These are phyloP conservation scores for Erysimum cheiranthoides DNA, from an alignment of 345 rosid species.

Conservation along the genomic window DNA sequence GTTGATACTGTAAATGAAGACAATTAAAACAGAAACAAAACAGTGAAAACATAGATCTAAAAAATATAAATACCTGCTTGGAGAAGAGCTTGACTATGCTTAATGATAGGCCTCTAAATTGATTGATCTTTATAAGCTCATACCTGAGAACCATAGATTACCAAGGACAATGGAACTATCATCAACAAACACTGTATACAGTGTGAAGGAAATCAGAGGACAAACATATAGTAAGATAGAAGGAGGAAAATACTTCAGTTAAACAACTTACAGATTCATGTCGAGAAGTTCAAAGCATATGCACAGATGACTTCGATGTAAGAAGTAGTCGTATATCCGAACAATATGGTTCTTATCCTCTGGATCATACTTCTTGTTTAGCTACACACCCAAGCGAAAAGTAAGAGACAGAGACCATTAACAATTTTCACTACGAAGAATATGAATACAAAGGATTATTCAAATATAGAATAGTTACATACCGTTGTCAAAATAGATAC, in stretches of 20 bases:
- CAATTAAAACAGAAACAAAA: constrained; percentile 20
- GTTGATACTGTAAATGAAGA: constrained; percentile 32
- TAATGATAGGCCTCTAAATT: constrained; percentile 90
- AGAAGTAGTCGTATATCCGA: constrained; percentile 94
- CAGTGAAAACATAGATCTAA: constrained; percentile 16
- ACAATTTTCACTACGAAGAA: constrained; percentile 9
- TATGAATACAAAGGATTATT: constrained; percentile 36
- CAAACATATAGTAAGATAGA: constrained; percentile 22
- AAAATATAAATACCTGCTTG: constrained; percentile 71
- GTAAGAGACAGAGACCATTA: constrained; percentile 9
- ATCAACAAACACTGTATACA: constrained; percentile 27
- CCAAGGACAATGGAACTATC: constrained; percentile 40
- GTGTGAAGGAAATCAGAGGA: constrained; percentile 11
- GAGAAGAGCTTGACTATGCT: constrained; percentile 96
- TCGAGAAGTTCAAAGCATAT: constrained; percentile 97
- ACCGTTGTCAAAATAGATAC: constrained; percentile 97
- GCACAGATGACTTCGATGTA: constrained; percentile 84
- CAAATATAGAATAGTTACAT: constrained; percentile 37
- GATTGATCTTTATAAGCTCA: constrained; percentile 97
- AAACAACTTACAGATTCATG: constrained; percentile 84
- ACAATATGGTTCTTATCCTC: constrained; percentile 99
- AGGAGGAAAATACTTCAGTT: constrained; percentile 15
- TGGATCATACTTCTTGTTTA: constrained; percentile 97
- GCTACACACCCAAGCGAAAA: constrained; percentile 56
- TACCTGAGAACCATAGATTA: constrained; percentile 62